Evolutionary conservation across 257 asterid genomes (phyloP).

Genomic region (Oldenlandia corymbosa): DNA sequence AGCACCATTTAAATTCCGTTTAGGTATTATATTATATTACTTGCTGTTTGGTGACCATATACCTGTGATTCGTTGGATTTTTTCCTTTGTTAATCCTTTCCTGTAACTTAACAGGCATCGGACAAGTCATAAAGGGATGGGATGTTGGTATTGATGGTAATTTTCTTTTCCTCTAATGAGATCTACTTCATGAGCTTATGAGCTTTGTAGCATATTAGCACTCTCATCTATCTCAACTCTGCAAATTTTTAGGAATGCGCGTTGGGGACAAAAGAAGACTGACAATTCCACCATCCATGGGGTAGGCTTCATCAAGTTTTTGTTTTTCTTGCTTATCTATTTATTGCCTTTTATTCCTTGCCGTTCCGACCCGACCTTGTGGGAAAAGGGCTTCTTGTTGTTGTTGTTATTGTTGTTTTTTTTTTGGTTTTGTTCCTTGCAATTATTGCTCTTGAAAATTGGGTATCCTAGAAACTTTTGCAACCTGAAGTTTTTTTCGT

Average conservation of each 20-base stretch:
- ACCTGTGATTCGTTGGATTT: too few relatives aligned
- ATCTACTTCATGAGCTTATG: conserved; percentile 10
- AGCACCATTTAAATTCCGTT: conserved; percentile 80
- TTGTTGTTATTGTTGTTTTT: too few relatives aligned
- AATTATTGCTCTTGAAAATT: not conserved
- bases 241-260: conserved; percentile 76
- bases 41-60: not conserved
- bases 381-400: too few relatives aligned
- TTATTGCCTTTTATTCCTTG: not conserved
- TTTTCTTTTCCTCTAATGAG: conserved; percentile 10
- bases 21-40: conserved; percentile 60
- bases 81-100: conserved; percentile 12
- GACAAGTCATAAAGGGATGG: conserved; percentile 96
- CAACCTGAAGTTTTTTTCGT: not conserved
- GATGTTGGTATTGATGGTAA: conserved; percentile 94
- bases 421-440: too few relatives aligned
- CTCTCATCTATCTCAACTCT: conserved; percentile 6
- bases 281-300: conserved; percentile 96
- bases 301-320: conserved; percentile 50
- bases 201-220: not conserved
- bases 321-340: not conserved
- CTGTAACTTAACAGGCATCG: conserved; percentile 60
- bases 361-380: too few relatives aligned
- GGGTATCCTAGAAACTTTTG: not conserved
- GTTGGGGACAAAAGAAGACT: conserved; percentile 88